Conservation (phyloP, 2,329 filamentous ascomycete species). For the Calonectria fujianensis region DNA sequence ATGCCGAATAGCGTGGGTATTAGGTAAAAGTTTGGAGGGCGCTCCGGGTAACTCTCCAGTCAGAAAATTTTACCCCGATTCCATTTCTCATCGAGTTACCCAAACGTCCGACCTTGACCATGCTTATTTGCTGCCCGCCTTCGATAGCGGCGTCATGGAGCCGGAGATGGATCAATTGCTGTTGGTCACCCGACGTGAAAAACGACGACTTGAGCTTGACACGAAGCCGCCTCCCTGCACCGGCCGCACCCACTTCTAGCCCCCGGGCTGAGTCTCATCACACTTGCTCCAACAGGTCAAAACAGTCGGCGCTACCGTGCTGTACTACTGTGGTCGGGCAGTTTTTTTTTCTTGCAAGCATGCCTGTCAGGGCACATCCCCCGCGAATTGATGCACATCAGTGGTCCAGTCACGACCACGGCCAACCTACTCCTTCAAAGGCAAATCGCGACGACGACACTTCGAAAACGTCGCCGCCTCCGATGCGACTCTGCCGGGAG, state of each 20-base stretch:
- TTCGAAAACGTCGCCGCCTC: neutral
- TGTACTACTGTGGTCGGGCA: constrained; percentile 17
- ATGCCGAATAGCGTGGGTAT: constrained; percentile 58
- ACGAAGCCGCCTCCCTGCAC: constrained; percentile 35
- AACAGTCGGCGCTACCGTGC: constrained; percentile 26
- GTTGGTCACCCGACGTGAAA: constrained; percentile 53
- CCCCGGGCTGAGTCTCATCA: constrained; percentile 24
- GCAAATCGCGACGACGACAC: neutral
- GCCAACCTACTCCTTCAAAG: neutral
- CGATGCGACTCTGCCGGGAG: neutral
- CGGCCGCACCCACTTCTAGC: constrained; percentile 17
- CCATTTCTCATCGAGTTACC: constrained; percentile 59
- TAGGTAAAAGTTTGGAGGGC: constrained; percentile 61
- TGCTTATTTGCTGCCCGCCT: constrained; percentile 52
- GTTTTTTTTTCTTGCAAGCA: constrained; percentile 16
- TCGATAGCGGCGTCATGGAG: constrained; percentile 53
- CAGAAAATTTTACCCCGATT: constrained; percentile 59
- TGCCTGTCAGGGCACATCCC: constrained; percentile 35
- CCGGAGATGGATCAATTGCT: constrained; percentile 48
- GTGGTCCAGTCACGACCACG: constrained; percentile 17
- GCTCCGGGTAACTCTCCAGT: constrained; percentile 58
- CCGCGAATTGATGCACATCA: constrained; percentile 40
- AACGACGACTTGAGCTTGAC: constrained; percentile 22
- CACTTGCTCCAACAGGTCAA: constrained; percentile 18
- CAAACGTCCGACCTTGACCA: constrained; percentile 45